phyloP scores from a whole-genome alignment of 192 early-diverging fungal genomes.

The Gigaspora rosea region DNA sequence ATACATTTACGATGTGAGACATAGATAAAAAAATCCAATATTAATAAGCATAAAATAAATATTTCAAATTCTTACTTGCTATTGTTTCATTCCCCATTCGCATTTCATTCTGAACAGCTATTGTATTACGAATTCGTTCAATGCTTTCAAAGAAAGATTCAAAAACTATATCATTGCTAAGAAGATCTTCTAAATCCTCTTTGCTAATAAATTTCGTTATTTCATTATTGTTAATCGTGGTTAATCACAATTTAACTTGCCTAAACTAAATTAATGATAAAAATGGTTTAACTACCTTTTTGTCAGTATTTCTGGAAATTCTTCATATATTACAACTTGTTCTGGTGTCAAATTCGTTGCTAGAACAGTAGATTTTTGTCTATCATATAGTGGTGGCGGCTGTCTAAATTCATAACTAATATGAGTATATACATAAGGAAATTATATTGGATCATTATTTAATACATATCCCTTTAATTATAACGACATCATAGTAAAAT shows the following conservation, averaged over 20 bases:
- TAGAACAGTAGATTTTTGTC: no score
- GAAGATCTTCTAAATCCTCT: slow-evolving; percentile 44
- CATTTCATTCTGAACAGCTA: slow-evolving; percentile 42
- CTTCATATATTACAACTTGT: slow-evolving; percentile 18
- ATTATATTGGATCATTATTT: no score
- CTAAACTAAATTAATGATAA: neutral
- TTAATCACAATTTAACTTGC: neutral
- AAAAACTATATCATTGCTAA: slow-evolving; percentile 42
- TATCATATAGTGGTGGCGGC: no score
- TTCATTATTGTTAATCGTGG: neutral
- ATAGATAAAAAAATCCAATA: neutral
- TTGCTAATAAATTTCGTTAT: slow-evolving; percentile 32
- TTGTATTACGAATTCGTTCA: slow-evolving; percentile 41
- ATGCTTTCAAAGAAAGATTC: slow-evolving; percentile 43
- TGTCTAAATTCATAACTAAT: no score
- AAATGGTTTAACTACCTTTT: slow-evolving; percentile 29
- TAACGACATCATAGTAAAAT: no score
- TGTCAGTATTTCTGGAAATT: slow-evolving; percentile 30
- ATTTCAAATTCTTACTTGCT: slow-evolving; percentile 36
- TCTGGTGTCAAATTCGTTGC: slow-evolving; percentile 8
- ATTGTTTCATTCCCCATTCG: slow-evolving; percentile 41
- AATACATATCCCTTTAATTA: no score
- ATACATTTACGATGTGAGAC: neutral
- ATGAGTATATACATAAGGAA: no score
- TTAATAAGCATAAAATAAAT: neutral